Base-by-base conservation (phyloP, 768 basidiomycete genomes). In the Tylopilus vinaceipallidus region DNA sequence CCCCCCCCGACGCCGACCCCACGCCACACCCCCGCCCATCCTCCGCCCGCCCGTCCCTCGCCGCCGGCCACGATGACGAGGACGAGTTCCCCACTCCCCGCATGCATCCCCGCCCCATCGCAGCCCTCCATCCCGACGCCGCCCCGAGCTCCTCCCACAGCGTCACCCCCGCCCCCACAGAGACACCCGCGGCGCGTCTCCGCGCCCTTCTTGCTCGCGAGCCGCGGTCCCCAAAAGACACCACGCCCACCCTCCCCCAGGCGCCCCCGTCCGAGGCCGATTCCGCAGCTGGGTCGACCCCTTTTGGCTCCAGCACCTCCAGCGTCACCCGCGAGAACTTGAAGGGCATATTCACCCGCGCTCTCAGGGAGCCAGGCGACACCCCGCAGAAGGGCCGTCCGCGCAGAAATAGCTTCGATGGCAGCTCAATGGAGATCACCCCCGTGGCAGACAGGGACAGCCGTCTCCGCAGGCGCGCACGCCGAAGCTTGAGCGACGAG, bases 401-500 rank as follows among this genome's bases (percentile, higher is more conserved):
- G n/a, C 69, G 81, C 46, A 69, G 81, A 62, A 83, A 79, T 56
- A 86, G 82, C 61, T 73, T 83, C 41, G 81, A 81, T 57, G 60
- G 66, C 7, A 83, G 83, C 57, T 82, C 83, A 46, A 77, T 80
- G 34, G 83, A 86, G 46, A 71, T 72, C 13, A 81, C 73, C 40
- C 80, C 83, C 1, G 61, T 72, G 2, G 64, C 75, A 34, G 60
- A 69, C 35, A 69, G 72, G 58, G 73, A 75, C 48, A 67, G 73
- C 50, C 64, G 67, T 20, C 71, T 66, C 47, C 71, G 67, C 51
- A 82, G 75, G 64, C 75, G 73, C 10, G 79, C 82, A 52, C 73
- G 80, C 32, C 75, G 71, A 56, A 87, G 82, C 59, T 52, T 82
- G 55, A 86, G 84, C 58, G 86, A 88, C 55, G 85, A 88, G 59